Evolutionary conservation across 352 stramenopile genomes (phyloP), one percentile per base, ranked within the genome.

Genomic region (Globisporangium rhizosaccharum): DNA sequence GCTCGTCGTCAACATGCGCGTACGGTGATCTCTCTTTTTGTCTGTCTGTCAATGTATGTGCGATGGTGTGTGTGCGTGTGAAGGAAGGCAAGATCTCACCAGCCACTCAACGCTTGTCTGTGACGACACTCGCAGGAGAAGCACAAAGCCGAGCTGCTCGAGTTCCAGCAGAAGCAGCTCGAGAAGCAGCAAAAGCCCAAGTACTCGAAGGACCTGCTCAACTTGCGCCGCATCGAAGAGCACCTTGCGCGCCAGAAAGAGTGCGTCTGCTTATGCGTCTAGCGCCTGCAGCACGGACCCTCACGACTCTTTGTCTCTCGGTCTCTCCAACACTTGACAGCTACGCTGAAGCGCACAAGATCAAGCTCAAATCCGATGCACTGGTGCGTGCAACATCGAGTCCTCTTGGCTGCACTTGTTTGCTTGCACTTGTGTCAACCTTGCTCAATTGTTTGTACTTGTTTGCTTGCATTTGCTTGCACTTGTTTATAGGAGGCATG

Each of bases 341-440:
- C 65, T 98, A 98, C 62, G 79, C 82, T 12, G 94, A 98, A 62
- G 95, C 94, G 7, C 94, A 98, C 71, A 97, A 98, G 77, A 97
- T 98, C 68, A 98, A 98, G 73, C 74, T 97, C 36, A 98, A 98
- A 60, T 92, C 92, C 41, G 94, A 98, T 66, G 85, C 85, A 7
- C 68, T 98, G 51, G 64, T 71, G 20, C 48, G 63, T 12, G 8
- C 33, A 12, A 39, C 33, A 12, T 12, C 10, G 33, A 10, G 10
- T 14, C 33, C 33, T 39, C 33, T 39, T 39, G 28, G 25, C 51
- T 1, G 25, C 41, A n/a, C 26, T 47, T 44, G 18, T 23, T 50
- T 65, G 45, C 12, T 51, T 55, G 11, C 3, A 46, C 14, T 12
- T n/a, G 41, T 20, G 15, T 23, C 18, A 7, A 14, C 20, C 18